phyloP scores from a whole-genome alignment of 805 yeast genomes.

The Myxozyma udenii region DNA sequence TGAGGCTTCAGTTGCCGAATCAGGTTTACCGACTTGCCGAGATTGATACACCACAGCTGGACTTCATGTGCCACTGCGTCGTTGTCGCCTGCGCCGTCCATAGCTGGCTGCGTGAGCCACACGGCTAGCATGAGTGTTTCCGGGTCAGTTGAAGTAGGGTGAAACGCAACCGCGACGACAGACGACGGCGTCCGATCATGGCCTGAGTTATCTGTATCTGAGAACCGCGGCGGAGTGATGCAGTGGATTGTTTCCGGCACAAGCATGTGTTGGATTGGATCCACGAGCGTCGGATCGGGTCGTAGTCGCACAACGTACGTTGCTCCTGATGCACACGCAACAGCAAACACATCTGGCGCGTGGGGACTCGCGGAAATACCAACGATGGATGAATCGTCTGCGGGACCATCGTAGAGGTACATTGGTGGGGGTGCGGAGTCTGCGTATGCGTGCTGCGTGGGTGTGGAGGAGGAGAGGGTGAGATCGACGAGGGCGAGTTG shows the following conservation, averaged over 20 bases:
- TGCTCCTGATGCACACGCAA: conserved; percentile 19
- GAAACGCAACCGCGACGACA: conserved; percentile 22
- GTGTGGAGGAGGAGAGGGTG: neutral
- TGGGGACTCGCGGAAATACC: conserved; percentile 23
- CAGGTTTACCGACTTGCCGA: conserved; percentile 21
- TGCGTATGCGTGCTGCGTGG: neutral
- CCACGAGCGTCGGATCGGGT: neutral
- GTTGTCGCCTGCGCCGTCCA: neutral
- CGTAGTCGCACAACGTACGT: conserved; percentile 12
- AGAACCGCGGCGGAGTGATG: conserved; percentile 4
- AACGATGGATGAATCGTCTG: conserved; percentile 10
- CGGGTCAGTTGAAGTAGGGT: conserved; percentile 25
- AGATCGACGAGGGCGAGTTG: conserved; percentile 9
- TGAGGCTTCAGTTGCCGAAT: conserved; percentile 18
- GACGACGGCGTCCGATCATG: neutral
- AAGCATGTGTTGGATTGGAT: neutral
- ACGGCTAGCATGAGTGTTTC: conserved; percentile 25
- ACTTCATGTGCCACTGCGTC: conserved; percentile 8
- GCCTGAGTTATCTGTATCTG: neutral
- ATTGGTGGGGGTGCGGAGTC: neutral
- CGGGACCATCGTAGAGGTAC: neutral
- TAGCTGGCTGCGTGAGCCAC: neutral
- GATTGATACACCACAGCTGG: conserved; percentile 26
- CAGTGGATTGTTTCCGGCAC: conserved; percentile 10
- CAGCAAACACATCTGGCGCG: conserved; percentile 18